phyloP scores from a whole-genome alignment of 768 basidiomycete species.

The Boletales sp. region DNA sequence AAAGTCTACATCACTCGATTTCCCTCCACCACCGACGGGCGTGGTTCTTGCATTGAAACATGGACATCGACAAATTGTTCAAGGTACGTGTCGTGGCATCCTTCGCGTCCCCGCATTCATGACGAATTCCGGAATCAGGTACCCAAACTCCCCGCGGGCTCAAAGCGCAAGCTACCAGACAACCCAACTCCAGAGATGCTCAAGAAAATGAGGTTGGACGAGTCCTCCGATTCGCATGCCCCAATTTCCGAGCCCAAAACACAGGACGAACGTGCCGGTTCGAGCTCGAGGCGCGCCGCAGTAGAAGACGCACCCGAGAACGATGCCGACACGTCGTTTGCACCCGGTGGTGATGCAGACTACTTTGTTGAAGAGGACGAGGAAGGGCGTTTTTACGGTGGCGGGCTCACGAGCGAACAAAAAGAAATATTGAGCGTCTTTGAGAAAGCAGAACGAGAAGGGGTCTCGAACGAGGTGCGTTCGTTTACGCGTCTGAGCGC shows the following conservation, averaged over 20 bases:
- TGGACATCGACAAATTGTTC: conserved; percentile 52
- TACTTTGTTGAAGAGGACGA: conserved; percentile 91
- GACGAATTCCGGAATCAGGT: conserved; percentile 37
- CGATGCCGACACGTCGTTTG: conserved; percentile 47
- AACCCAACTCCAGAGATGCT: conserved; percentile 78
- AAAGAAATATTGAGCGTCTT: conserved; percentile 96
- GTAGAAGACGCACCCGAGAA: conserved; percentile 54
- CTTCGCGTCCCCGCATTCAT: not conserved
- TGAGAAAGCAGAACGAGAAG: conserved; percentile 66
- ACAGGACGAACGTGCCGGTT: conserved; percentile 9
- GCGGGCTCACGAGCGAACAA: conserved; percentile 88
- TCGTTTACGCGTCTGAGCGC: not conserved
- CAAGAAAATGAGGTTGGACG: conserved; percentile 70
- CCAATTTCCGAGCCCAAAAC: conserved; percentile 4
- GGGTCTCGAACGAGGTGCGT: conserved; percentile 66
- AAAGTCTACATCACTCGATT: not conserved
- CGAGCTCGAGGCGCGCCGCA: conserved; percentile 41
- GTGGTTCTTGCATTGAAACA: conserved; percentile 11
- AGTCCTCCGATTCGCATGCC: conserved; percentile 5
- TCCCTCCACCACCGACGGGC: not conserved
- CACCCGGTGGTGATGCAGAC: conserved; percentile 85
- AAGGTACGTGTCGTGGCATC: conserved; percentile 31
- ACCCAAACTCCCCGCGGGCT: conserved; percentile 60
- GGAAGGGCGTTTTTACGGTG: conserved; percentile 90
- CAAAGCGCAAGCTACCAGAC: conserved; percentile 74